Conservation (phyloP, 106 monocot species). For the Allium fistulosum region DNA sequence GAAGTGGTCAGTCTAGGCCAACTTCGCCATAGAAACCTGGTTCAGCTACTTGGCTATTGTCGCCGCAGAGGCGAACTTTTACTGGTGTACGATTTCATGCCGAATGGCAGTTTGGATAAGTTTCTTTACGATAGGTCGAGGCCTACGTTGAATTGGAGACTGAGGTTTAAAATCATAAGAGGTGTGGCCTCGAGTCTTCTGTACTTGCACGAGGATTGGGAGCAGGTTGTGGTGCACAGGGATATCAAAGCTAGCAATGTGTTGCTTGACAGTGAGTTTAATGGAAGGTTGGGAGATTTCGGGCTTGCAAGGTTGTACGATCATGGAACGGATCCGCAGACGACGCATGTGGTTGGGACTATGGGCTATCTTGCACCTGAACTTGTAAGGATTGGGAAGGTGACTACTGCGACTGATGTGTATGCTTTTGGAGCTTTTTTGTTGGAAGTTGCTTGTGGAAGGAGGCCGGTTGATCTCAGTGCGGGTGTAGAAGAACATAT, state of each 20-base stretch:
- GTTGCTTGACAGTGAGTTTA: constrained; percentile 19
- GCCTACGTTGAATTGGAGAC: constrained; percentile 15
- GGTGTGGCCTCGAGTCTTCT: constrained; percentile 8
- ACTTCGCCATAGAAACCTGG: constrained; percentile 13
- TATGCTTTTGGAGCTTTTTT: constrained; percentile 15
- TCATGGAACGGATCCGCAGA: constrained; percentile 28
- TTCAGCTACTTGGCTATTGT: constrained; percentile 15
- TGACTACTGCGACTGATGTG: constrained; percentile 10
- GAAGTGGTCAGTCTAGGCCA: constrained; percentile 34
- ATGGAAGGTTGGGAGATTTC: constrained; percentile 19
- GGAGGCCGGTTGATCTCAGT: constrained; percentile 10
- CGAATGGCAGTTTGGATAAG: constrained; percentile 10
- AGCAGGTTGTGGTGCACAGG: constrained; percentile 16
- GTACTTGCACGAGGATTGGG: constrained; percentile 20
- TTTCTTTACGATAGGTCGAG: background rate
- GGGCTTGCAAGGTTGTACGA: constrained; percentile 20
- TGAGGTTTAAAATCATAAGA: constrained; percentile 10
- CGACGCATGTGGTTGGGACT: constrained; percentile 81
- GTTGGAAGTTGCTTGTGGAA: constrained; percentile 12
- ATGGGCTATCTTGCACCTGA: constrained; percentile 20
- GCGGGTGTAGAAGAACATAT: background rate
- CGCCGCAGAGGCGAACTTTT: constrained; percentile 17
- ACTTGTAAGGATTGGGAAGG: constrained; percentile 7
- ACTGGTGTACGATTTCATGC: constrained; percentile 13
- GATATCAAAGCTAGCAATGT: constrained; percentile 73